Base-by-base conservation (phyloP, 1,284 basidiomycete species). In the Ceratobasidium sp. region DNA sequence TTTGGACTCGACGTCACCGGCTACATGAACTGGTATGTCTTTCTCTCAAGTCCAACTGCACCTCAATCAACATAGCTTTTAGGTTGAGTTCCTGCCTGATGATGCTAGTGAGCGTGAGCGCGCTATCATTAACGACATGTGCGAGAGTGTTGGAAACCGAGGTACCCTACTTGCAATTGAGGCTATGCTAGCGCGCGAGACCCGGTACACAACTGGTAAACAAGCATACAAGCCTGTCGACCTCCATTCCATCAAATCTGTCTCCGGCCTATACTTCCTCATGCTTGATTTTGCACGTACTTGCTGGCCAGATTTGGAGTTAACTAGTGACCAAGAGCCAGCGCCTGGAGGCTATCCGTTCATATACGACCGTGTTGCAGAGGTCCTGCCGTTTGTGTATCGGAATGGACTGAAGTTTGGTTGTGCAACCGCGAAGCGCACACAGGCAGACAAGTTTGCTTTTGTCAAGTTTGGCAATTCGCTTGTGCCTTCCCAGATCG, bases 1-100 rank as follows among this genome's bases (percentile, higher is more conserved):
- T 66, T 42, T 85, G 85, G 85, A 78, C 84, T 3, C 78, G 81
- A 56, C 82, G 77, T 15, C 83, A 83, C 54, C 81, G 82, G 0
- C 40, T 84, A 2, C 82, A 84, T 71, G 84, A 85, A 68, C 79
- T 83, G 50, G 81, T 79, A 61, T 44, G 62, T 33, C 38, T 38
- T 78, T 6, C n/a, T 13, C 17, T 5, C 17, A 62, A 42, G 17
- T 56, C 6, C 12, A n/a, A 54, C 44, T 15, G 26, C 15, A 17
- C 20, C 38, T 48, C 12, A 52, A 20, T 23, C 20, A 20, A 23
- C 20, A 48, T 20, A 52, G 46, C 46, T 52, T 52, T 52, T 42
- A 69, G 52, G 26, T 69, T 17, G 15, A 54, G 50, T 54, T 40
- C 26, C 10, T 69, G 26, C 67, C 52, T 9, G 67, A 69, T 9